These are phyloP conservation scores for Rhodotorula sp. DNA, from an alignment of 1,284 basidiomycete species.

Conservation along the genomic window DNA sequence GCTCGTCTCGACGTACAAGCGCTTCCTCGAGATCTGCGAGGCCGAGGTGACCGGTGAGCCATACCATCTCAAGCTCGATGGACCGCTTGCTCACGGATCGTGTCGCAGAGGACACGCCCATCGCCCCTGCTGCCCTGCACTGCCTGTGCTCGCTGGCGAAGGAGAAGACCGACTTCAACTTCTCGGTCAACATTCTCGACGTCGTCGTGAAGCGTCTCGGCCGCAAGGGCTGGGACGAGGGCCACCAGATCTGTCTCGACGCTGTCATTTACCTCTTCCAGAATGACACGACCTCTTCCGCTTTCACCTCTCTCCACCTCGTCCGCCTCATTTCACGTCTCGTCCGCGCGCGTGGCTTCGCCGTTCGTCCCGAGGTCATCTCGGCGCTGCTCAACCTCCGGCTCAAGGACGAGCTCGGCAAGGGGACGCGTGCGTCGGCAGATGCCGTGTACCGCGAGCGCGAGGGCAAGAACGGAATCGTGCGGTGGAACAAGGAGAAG, in stretches of 20 bases:
- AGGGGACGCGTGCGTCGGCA: constrained; percentile 66
- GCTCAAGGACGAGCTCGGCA: constrained; percentile 79
- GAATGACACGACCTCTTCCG: constrained; percentile 65
- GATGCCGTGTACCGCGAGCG: constrained; percentile 53
- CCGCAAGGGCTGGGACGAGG: constrained; percentile 77
- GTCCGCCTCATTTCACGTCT: constrained; percentile 92
- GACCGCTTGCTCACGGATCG: background rate
- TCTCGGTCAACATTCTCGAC: constrained; percentile 87
- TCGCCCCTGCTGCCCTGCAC: constrained; percentile 71
- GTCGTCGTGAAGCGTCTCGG: constrained; percentile 82
- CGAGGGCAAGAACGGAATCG: constrained; percentile 60
- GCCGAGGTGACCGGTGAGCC: constrained; percentile 76
- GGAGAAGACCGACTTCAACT: constrained; percentile 95
- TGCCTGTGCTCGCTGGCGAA: constrained; percentile 84
- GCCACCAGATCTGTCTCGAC: constrained; percentile 69
- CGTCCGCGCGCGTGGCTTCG: constrained; percentile 90
- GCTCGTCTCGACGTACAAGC: constrained; percentile 85
- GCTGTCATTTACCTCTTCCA: constrained; percentile 79
- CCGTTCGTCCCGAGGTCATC: constrained; percentile 85
- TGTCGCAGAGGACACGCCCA: constrained; percentile 66
- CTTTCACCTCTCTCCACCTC: constrained; percentile 72
- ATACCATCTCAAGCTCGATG: constrained; percentile 12
- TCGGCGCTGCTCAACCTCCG: constrained; percentile 82
- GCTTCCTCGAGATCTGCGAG: constrained; percentile 82
- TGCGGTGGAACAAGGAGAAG: constrained; percentile 57